phyloP scores from a whole-genome alignment of 2,329 filamentous ascomycete species.

The Arthrocladium fulminans region DNA sequence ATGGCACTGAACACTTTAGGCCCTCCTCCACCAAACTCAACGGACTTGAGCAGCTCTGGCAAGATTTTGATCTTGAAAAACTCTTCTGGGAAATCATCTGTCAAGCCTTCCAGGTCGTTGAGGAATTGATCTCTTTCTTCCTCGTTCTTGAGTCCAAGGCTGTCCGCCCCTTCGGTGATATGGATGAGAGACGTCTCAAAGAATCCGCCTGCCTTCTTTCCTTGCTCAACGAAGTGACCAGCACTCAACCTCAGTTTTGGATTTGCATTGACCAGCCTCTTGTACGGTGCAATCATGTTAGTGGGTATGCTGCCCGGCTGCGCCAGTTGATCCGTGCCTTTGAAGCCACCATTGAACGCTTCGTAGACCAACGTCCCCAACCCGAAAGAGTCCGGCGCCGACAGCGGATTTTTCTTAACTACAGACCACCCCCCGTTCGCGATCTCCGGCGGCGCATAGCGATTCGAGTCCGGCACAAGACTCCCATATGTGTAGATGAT shows the following conservation, averaged over 20 bases:
- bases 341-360: slow-evolving; percentile 79
- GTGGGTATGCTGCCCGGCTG: slow-evolving; percentile 80
- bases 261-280: slow-evolving; percentile 76
- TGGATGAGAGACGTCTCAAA: slow-evolving; percentile 91
- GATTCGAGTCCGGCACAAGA: slow-evolving; percentile 70
- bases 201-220: slow-evolving; percentile 70
- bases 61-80: slow-evolving; percentile 97
- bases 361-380: slow-evolving; percentile 80
- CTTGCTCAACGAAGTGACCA: slow-evolving; percentile 81
- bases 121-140: slow-evolving; percentile 78
- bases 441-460: slow-evolving; percentile 82
- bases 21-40: slow-evolving; percentile 95
- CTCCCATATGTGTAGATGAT: slow-evolving; percentile 87
- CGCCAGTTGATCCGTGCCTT: slow-evolving; percentile 66
- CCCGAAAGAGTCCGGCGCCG: slow-evolving; percentile 79
- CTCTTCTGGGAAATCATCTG: slow-evolving; percentile 92
- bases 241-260: slow-evolving; percentile 81
- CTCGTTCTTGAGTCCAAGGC: slow-evolving; percentile 76
- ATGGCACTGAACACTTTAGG: slow-evolving; percentile 82
- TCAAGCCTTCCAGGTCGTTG: slow-evolving; percentile 70
- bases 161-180: slow-evolving; percentile 86
- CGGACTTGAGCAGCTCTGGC: slow-evolving; percentile 90
- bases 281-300: slow-evolving; percentile 84
- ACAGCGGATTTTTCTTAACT: slow-evolving; percentile 72
- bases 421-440: slow-evolving; percentile 81